Evolutionary conservation across 2,329 filamentous ascomycete genomes (phyloP).

Genomic region (Fusarium algeriense): DNA sequence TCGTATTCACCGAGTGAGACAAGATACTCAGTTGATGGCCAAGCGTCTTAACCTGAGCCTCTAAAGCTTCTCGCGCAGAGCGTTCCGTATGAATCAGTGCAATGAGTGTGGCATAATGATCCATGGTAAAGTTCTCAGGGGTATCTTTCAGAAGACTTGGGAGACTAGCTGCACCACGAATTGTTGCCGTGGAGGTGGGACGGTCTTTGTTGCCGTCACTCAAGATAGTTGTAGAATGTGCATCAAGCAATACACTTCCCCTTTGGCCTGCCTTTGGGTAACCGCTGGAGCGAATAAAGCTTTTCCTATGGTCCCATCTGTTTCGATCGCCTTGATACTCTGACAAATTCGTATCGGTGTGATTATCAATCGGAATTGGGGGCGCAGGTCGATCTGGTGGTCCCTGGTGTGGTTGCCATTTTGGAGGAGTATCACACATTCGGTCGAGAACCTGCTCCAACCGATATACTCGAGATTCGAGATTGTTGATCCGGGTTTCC

Average conservation of each 20-base stretch:
- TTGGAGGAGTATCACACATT: slow-evolving; percentile 61
- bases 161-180: slow-evolving; percentile 61
- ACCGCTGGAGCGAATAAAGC: slow-evolving; percentile 45
- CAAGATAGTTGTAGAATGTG: slow-evolving; percentile 8
- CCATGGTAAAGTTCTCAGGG: slow-evolving; percentile 52
- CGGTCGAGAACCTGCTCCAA: slow-evolving; percentile 66
- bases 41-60: slow-evolving; percentile 67
- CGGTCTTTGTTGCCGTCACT: slow-evolving; percentile 43
- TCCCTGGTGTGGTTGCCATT: slow-evolving; percentile 52
- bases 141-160: slow-evolving; percentile 55
- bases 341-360: slow-evolving; percentile 1
- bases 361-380: slow-evolving; percentile 41
- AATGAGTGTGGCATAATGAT: slow-evolving; percentile 64
- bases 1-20: slow-evolving; percentile 52
- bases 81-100: slow-evolving; percentile 69
- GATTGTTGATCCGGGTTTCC: slow-evolving; percentile 63
- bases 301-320: slow-evolving; percentile 7
- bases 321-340: slow-evolving; percentile 4
- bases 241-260: slow-evolving; percentile 58
- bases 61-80: slow-evolving; percentile 66
- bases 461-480: slow-evolving; percentile 65
- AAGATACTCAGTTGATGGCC: slow-evolving; percentile 63
- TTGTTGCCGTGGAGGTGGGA: slow-evolving; percentile 60
- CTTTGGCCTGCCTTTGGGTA: slow-evolving; percentile 54
- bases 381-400: slow-evolving; percentile 45